Evolutionary conservation across 331 rosid genomes (phyloP).

Genomic region (Rosa hybrid): DNA sequence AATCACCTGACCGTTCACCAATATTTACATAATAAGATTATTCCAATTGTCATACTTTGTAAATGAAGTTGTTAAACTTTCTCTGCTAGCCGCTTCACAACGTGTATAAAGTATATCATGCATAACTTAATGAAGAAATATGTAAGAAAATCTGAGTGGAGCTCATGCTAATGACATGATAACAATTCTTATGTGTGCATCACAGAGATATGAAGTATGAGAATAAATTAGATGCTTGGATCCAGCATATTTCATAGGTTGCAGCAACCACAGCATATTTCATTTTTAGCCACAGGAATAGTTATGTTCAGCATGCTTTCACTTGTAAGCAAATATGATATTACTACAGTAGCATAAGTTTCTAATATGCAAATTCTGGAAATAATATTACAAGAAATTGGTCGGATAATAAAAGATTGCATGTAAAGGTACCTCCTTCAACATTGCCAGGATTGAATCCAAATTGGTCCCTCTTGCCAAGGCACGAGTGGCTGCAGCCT

Average conservation of each 20-base stretch:
- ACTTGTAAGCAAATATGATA: not conserved
- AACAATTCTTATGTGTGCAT: not conserved
- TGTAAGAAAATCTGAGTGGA: not conserved
- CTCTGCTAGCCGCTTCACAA: not conserved
- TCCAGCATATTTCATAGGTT: not conserved
- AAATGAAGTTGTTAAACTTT: not conserved
- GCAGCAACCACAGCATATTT: not conserved
- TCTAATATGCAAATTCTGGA: not conserved
- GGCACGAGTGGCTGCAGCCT: constrained; percentile 98
- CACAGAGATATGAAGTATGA: not conserved
- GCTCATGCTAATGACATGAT: not conserved
- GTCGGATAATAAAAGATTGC: constrained; percentile 11
- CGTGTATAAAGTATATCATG: not conserved
- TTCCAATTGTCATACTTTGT: not conserved
- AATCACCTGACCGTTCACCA: constrained; percentile 60
- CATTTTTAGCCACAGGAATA: not conserved
- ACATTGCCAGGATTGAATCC: constrained; percentile 63
- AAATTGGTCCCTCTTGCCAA: constrained; percentile 80
- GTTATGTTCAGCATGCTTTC: not conserved
- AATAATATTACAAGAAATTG: not conserved
- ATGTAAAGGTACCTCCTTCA: constrained; percentile 69
- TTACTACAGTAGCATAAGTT: not conserved
- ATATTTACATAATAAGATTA: constrained; percentile 12
- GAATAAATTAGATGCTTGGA: not conserved
- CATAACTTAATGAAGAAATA: not conserved